Evolutionary conservation across 2,329 filamentous ascomycete genomes (phyloP), one percentile per base, ranked within the genome.

Genomic region (Passalora sequoiae): DNA sequence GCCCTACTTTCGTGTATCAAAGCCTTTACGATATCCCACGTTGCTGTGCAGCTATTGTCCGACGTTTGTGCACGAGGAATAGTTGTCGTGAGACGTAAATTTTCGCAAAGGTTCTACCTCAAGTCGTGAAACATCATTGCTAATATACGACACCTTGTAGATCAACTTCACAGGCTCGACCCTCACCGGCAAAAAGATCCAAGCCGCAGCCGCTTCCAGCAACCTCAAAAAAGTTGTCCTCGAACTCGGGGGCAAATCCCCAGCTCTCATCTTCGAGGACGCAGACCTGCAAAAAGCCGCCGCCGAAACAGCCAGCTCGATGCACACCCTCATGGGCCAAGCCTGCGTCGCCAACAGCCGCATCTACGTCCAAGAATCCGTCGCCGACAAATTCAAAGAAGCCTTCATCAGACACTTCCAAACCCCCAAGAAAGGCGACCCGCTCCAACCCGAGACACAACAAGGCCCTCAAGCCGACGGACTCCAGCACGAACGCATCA

Each of bases 91-190:
- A n/a, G n/a, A n/a, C n/a, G n/a, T n/a, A n/a, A n/a, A n/a, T n/a
- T n/a, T n/a, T n/a, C n/a, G n/a, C n/a, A n/a, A n/a, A n/a, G n/a
- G n/a, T n/a, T n/a, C n/a, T n/a, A n/a, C n/a, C n/a, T n/a, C n/a
- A n/a, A n/a, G n/a, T n/a, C n/a, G n/a, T n/a, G n/a, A n/a, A n/a
- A n/a, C n/a, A n/a, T n/a, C n/a, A n/a, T n/a, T n/a, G n/a, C n/a
- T n/a, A n/a, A n/a, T n/a, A n/a, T n/a, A n/a, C n/a, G n/a, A n/a
- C n/a, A n/a, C n/a, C n/a, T n/a, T n/a, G n/a, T n/a, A n/a, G n/a
- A n/a, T n/a, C n/a, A 83, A 83, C 1, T 89, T 89, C 54, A 89
- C 85, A 0, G 85, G 85, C 28, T 84, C 80, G 2, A 87, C 84
- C 1, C 67, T 69, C 1, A 88, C 84, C 1, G 85, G 81, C 7